Evolutionary conservation across 192 early-diverging fungal species (phyloP), one percentile per base, ranked within the genome.

Genomic region (Podila epigama): DNA sequence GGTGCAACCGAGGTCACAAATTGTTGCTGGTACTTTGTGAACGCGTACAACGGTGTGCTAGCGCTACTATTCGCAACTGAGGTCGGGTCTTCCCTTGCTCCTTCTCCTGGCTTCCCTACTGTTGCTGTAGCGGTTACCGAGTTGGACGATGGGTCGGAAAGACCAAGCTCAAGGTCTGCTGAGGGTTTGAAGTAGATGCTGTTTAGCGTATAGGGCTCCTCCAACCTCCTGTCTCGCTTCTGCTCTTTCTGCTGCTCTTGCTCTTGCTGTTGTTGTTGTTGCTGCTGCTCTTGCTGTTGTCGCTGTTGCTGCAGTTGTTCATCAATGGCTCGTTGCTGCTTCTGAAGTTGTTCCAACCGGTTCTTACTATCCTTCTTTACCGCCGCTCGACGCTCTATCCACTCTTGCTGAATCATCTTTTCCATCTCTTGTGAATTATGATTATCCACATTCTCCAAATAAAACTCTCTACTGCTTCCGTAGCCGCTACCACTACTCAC

Each of bases 301-400:
- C 11, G 32, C 13, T 32, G 28, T 2, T 57, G 20, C 31, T 31
- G 50, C 39, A 33, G 28, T 32, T 61, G 58, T 13, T 70, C 68
- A 0, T 70, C 41, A 3, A 35, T 1, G 11, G 1, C 41, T 34
- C 51, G 48, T 13, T 70, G 68, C 20, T 70, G 40, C 34, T 36
- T 55, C 4, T 62, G 59, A 31, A 70, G 59, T 40, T 70, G 68
- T 25, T 70, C 68, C 31, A 70, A 18, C 4, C 68, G 59, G 27
- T 53, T 70, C 22, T 58, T 61, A 1, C 58, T 61, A 27, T 62
- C 68, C 54, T 70, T 70, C 51, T 70, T 70, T 1, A 70, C 68
- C 20, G 68, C 68, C 29, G 68, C 52, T 11, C 68, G 68, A n/a
- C 68, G 60, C 25, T 62, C 53, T 53, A 70, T 62, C 68, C 68